Base-by-base conservation (phyloP, 164 flowering plant species). In the Magnolia officinalis region DNA sequence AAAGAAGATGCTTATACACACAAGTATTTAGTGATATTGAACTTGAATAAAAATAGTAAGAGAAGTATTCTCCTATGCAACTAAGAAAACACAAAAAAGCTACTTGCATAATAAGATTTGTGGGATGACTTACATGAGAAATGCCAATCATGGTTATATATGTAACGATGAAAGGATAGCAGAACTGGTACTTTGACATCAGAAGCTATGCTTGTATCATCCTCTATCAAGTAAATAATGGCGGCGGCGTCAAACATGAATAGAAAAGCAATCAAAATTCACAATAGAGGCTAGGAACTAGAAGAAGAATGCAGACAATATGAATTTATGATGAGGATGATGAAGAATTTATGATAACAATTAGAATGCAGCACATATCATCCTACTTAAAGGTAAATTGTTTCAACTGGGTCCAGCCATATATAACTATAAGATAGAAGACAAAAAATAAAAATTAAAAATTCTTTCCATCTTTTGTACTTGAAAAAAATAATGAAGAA, bases 161-260 rank as follows among this genome's bases (percentile, higher is more conserved):
- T 85, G 83, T 94, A 94, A 51, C 77, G 87, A 78, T 96, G 91
- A 84, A 96, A 96, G 71, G 84, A 91, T 77, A 59, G 85, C 77
- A 96, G 88, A 74, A 94, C 92, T 2, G 99, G 99, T 58, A 92
- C 88, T 88, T 96, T 96, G 75, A 92, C 82, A 70, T 94, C 97
- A 59, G 83, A 74, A 23, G 84, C 78, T 73, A 96, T 90, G 87
- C 97, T 92, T 66, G 97, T 96, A 76, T 96, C 99, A 79, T 96
- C 99, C 98, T 96, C 99, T 95, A 91, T 49, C 67, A 74, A 70
- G 63, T 3, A 70, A 55, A 66, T 20, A 64, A 66, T 21, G 74
- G 67, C 6, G 29, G 4, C 13, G 1, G 67, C 61, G 19, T 71
- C 45, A 76, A 21, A 65, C 1, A 5, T 18, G 4, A 70, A 31